Evolutionary conservation across 1,139 yeast species (phyloP).

Genomic region (Geotrichum histeridarum): DNA sequence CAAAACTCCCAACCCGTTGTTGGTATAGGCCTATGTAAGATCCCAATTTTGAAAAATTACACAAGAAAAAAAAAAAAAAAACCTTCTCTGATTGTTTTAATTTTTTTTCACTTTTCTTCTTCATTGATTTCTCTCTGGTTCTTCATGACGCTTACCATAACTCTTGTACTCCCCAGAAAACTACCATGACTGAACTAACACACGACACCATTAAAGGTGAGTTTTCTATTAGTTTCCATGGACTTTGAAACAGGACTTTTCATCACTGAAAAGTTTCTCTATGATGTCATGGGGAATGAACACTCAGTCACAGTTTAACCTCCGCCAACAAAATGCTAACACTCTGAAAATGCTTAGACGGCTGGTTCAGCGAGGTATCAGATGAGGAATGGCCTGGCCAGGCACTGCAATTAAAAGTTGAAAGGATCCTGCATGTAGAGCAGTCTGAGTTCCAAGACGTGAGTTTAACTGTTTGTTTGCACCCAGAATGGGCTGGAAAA

Average conservation of each 20-base stretch:
- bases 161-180: neutral
- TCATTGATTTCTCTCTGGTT: neutral
- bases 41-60: neutral
- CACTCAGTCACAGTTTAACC: neutral
- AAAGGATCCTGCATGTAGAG: slow-evolving; percentile 72
- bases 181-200: slow-evolving; percentile 35
- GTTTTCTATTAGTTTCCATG: neutral
- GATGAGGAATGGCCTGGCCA: slow-evolving; percentile 92
- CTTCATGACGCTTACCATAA: neutral
- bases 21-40: too few species aligned
- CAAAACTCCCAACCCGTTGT: neutral
- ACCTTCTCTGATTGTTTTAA: neutral
- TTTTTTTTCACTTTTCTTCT: neutral
- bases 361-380: slow-evolving; percentile 89
- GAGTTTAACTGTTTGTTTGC: slow-evolving; percentile 4
- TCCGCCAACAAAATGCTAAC: neutral
- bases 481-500: neutral
- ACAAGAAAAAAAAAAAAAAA: neutral
- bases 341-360: slow-evolving; percentile 43
- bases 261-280: too few species aligned
- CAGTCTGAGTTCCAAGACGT: slow-evolving; percentile 81
- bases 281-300: neutral
- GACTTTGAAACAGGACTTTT: neutral
- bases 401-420: slow-evolving; percentile 81
- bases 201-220: slow-evolving; percentile 36